Conservation (phyloP, 2,329 filamentous ascomycete species). For the Plectosphaerella plurivora region DNA sequence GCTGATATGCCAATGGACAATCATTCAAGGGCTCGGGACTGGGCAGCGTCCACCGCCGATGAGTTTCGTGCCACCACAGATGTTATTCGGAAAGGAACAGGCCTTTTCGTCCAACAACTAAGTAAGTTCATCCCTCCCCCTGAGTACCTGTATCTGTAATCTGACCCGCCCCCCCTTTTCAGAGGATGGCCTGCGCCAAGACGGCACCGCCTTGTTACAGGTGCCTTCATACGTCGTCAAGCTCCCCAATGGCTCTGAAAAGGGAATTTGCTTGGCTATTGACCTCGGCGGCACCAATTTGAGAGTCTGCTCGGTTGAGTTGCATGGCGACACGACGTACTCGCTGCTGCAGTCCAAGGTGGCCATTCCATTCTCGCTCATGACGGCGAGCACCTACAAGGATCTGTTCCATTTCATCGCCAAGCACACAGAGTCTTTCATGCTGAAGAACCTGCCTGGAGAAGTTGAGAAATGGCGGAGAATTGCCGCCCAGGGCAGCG, state of each 20-base stretch:
- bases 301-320: slow-evolving; percentile 23
- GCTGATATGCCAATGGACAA: not conserved
- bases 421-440: slow-evolving; percentile 65
- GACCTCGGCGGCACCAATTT: slow-evolving; percentile 30
- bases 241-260: slow-evolving; percentile 74
- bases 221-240: slow-evolving; percentile 75
- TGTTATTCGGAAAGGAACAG: slow-evolving; percentile 2
- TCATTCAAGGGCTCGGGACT: slow-evolving; percentile 3
- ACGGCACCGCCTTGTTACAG: slow-evolving; percentile 38
- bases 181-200: slow-evolving; percentile 42
- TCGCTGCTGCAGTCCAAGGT: slow-evolving; percentile 57
- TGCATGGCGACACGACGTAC: slow-evolving; percentile 62
- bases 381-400: slow-evolving; percentile 24
- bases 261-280: slow-evolving; percentile 39
- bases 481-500: not conserved
- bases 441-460: slow-evolving; percentile 51
- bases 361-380: slow-evolving; percentile 15
- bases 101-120: slow-evolving; percentile 14
- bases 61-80: not conserved
- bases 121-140: slow-evolving; percentile 6
- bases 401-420: slow-evolving; percentile 74
- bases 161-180: not conserved
- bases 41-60: not conserved
- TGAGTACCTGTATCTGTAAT: not conserved
- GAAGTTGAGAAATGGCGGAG: slow-evolving; percentile 5